phyloP scores from a whole-genome alignment of 257 asterid genomes.

The Ophiorrhiza pumila region DNA sequence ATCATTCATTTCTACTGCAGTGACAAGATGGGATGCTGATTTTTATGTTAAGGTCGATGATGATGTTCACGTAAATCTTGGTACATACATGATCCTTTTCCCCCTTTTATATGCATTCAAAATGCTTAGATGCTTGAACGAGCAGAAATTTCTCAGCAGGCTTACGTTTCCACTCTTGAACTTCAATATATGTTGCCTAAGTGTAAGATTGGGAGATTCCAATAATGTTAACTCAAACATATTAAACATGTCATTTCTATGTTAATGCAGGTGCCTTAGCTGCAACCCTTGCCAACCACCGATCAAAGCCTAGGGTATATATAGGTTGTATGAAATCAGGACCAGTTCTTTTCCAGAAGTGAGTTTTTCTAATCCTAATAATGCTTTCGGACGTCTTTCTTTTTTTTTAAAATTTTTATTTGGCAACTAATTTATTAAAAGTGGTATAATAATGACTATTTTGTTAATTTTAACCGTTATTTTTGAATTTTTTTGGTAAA shows the following conservation, averaged over 20 bases:
- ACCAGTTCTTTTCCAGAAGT: constrained; percentile 31
- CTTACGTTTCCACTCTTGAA: too few relatives aligned
- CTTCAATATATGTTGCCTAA: neutral
- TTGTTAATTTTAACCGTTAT: too few relatives aligned
- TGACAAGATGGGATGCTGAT: constrained; percentile 74
- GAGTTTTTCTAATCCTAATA: constrained; percentile 1
- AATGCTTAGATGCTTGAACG: neutral
- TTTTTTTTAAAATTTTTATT: neutral
- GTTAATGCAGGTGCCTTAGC: constrained; percentile 23
- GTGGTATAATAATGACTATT: too few relatives aligned
- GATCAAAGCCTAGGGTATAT: constrained; percentile 24
- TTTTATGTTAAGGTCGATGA: constrained; percentile 79
- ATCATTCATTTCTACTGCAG: constrained; percentile 64
- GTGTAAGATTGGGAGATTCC: neutral
- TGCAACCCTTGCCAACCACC: constrained; percentile 22
- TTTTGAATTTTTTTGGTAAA: too few relatives aligned
- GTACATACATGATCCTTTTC: constrained; percentile 25
- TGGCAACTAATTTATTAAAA: neutral
- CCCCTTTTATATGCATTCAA: neutral
- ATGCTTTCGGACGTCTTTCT: too few relatives aligned
- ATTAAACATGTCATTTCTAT: too few relatives aligned
- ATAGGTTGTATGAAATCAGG: constrained; percentile 40
- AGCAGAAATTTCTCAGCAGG: neutral
- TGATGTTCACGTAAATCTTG: constrained; percentile 83
- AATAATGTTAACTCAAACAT: neutral